Conservation (phyloP, 169 alveolate genomes). For the Pseudocohnilembus persalinus region DNA sequence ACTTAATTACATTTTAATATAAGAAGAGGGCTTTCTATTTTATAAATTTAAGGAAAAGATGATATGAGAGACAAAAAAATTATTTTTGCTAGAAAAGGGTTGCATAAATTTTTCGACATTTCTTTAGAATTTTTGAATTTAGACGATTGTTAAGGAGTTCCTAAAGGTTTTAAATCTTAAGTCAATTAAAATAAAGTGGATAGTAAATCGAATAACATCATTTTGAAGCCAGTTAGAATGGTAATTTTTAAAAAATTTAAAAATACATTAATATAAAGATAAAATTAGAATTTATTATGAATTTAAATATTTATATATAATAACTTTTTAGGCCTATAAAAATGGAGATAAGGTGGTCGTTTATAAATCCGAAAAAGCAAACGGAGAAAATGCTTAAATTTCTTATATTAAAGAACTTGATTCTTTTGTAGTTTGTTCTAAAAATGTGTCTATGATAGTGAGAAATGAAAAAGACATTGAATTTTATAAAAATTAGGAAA, state of each 20-base stretch:
- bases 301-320: too few relatives aligned
- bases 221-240: not conserved
- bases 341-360: not conserved
- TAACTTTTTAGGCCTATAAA: not conserved
- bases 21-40: not conserved
- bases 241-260: not conserved
- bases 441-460: not conserved
- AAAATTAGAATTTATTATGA: too few relatives aligned
- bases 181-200: not conserved
- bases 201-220: not conserved
- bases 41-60: too few relatives aligned
- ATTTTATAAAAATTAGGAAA: too few relatives aligned
- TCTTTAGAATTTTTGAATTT: not conserved
- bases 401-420: not conserved
- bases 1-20: not conserved
- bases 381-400: not conserved
- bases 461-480: not conserved
- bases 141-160: not conserved
- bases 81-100: not conserved
- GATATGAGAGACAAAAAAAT: not conserved
- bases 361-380: not conserved
- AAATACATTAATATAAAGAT: not conserved
- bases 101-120: not conserved
- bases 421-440: not conserved
- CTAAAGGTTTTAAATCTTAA: not conserved